These are phyloP conservation scores for Tulasnella sp. DNA, from an alignment of 768 basidiomycete species.

Conservation along the genomic window DNA sequence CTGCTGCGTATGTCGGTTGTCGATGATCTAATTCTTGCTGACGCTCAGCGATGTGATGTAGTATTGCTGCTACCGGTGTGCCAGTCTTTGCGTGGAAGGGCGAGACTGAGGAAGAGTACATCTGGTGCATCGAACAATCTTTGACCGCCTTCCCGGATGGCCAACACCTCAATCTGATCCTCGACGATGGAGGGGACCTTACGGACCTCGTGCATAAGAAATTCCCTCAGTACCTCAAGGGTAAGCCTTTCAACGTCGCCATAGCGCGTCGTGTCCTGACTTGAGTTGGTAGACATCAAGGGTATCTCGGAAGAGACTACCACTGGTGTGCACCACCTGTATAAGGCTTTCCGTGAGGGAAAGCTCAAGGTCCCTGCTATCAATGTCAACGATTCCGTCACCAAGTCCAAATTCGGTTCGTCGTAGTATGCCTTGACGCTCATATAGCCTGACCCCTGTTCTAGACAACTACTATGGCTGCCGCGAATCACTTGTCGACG, in stretches of 20 bases:
- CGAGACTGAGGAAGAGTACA: slow-evolving; percentile 97
- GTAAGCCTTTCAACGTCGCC: slow-evolving; percentile 29
- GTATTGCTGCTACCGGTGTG: slow-evolving; percentile 94
- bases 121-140: slow-evolving; percentile 97
- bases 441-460: too few species aligned
- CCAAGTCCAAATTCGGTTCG: slow-evolving; percentile 85
- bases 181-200: slow-evolving; percentile 97
- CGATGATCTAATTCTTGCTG: background rate
- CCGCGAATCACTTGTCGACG: slow-evolving; percentile 98
- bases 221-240: slow-evolving; percentile 76
- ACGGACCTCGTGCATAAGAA: slow-evolving; percentile 93
- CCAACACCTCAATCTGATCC: slow-evolving; percentile 90
- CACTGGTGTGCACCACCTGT: slow-evolving; percentile 97
- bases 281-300: slow-evolving; percentile 48
- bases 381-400: slow-evolving; percentile 99
- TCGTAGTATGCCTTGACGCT: background rate
- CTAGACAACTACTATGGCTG: slow-evolving; percentile 92
- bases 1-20: slow-evolving; percentile 61
- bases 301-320: slow-evolving; percentile 99
- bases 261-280: slow-evolving; percentile 2
- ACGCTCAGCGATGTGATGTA: slow-evolving; percentile 24
- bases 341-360: slow-evolving; percentile 95
- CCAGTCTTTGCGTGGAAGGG: slow-evolving; percentile 99
- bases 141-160: slow-evolving; percentile 75
- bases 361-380: slow-evolving; percentile 95